Conservation (phyloP, 768 basidiomycete species). For the Sporobolomyces phaffii region DNA sequence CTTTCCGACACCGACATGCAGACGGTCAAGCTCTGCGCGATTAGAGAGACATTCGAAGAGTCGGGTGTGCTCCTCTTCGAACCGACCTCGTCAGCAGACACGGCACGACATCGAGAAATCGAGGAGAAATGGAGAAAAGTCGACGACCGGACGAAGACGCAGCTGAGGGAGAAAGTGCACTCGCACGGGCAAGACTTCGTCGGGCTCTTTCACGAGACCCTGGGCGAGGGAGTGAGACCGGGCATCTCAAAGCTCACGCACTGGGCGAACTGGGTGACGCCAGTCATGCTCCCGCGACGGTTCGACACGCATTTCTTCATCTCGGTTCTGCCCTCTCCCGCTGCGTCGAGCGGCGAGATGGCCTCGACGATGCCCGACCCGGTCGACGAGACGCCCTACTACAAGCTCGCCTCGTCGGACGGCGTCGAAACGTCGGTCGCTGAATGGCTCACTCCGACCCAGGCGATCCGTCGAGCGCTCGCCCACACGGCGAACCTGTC, state of each 20-base stretch:
- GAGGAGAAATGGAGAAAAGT: not conserved
- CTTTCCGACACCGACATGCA: slow-evolving; percentile 6
- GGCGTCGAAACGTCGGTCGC: slow-evolving; percentile 34
- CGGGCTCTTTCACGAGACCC: not conserved
- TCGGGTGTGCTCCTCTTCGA: slow-evolving; percentile 34
- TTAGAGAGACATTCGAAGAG: slow-evolving; percentile 40
- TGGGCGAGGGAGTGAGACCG: not conserved
- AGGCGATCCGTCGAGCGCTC: slow-evolving; percentile 27
- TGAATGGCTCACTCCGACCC: slow-evolving; percentile 34
- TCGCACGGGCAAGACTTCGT: slow-evolving; percentile 7
- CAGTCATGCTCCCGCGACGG: slow-evolving; percentile 14
- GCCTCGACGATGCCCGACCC: no score
- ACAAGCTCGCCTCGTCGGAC: slow-evolving; percentile 22
- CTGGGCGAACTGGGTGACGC: slow-evolving; percentile 37
- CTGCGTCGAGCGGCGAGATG: not conserved
- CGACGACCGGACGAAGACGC: not conserved
- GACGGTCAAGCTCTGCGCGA: slow-evolving; percentile 23
- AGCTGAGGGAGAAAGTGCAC: slow-evolving; percentile 35
- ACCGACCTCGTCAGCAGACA: not conserved
- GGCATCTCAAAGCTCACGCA: not conserved
- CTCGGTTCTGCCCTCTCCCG: slow-evolving; percentile 26
- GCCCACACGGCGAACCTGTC: slow-evolving; percentile 11
- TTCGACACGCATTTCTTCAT: slow-evolving; percentile 42
- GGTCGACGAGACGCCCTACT: not conserved
- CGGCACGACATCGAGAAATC: not conserved